A percentile compares a stretch with the other conserved stretches of the same genome.
phyloP scores from a whole-genome alignment of 495 filamentous ascomycete species.

The Neurospora tetrasperma region DNA sequence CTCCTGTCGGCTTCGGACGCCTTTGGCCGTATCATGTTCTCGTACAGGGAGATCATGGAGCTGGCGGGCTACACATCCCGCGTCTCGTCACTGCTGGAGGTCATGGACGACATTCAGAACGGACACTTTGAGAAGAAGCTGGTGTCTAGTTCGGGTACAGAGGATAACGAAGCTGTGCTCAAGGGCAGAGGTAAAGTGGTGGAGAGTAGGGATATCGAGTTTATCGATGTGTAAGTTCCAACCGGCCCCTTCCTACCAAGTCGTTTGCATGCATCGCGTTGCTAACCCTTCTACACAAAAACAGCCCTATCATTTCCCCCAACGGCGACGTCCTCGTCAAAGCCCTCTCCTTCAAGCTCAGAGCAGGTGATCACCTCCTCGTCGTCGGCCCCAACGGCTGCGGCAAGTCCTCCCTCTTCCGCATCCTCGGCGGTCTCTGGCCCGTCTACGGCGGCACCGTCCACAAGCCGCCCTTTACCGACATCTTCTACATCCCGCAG shows the following conservation, averaged over 20 bases:
- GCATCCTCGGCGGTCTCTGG: constrained; percentile 94
- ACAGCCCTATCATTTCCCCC: constrained; percentile 81
- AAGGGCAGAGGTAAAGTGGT: constrained; percentile 64
- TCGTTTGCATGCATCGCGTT: background rate
- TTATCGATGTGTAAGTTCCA: constrained; percentile 55
- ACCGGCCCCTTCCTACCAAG: background rate
- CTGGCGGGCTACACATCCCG: constrained; percentile 91
- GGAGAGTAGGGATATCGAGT: constrained; percentile 75
- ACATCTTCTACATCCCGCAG: constrained; percentile 98
- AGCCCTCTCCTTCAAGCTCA: constrained; percentile 75
- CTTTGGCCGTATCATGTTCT: constrained; percentile 95
- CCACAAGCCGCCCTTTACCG: constrained; percentile 73
- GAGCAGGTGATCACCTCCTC: constrained; percentile 77
- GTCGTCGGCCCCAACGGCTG: constrained; percentile 97
- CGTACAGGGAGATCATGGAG: constrained; percentile 93
- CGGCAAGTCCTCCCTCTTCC: constrained; percentile 90
- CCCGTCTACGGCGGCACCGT: constrained; percentile 96
- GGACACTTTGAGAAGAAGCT: constrained; percentile 94
- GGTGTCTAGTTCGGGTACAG: constrained; percentile 73
- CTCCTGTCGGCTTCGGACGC: constrained; percentile 87
- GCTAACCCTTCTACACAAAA: constrained; percentile 1
- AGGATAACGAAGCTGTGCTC: constrained; percentile 69
- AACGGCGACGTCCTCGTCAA: constrained; percentile 87
- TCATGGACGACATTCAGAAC: constrained; percentile 84
- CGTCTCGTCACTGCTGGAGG: constrained; percentile 77